Base-by-base conservation (phyloP, 352 stramenopile species). In the Pythium pyrilobum region DNA sequence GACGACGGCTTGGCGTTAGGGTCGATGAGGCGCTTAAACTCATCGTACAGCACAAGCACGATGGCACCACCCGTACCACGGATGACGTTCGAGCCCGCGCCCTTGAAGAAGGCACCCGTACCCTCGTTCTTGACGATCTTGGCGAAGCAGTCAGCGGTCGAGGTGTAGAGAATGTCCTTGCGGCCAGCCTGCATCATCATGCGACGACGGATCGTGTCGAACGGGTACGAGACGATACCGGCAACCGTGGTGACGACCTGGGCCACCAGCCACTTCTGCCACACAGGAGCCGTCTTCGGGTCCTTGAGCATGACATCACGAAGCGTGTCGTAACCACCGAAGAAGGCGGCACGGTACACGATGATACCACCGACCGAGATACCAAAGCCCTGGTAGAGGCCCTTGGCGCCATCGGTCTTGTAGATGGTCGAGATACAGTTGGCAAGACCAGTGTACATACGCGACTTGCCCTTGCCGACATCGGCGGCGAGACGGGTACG, bases 371-470 rank as follows among this genome's bases (percentile, higher is more conserved):
- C 82, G 51, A 99, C 86, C 46, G 96, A 99, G 42, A 99, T 88
- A 69, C 95, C 96, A 64, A 99, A 98, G 75, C 97, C 97, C 70
- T 98, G 98, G 92, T 99, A 99, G 46, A 99, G 81, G 44, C 88
- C 88, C 52, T 80, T 66, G 25, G 96, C 29, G 43, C 96, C 96
- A 62, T 93, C 83, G 31, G 69, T 71, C 78, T 94, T 94, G 83
- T 89, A 94, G 65, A 98, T 98, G 69, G 98, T 98, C 50, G 71
- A 81, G 50, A 99, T 73, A 75, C 97, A 99, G 90, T 99, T 97
- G 43, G 78, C 60, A 45, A 99, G 84, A 66, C 97, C 97, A 57
- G 87, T 98, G 91, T 99, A 99, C 77, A 98, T 87, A 62, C 92
- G 92, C 16, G 79, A 92, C 83, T 98, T 98, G 79, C 96, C 96